Conservation (phyloP, 164 flowering plant genomes). For the Amborella trichopoda region DNA sequence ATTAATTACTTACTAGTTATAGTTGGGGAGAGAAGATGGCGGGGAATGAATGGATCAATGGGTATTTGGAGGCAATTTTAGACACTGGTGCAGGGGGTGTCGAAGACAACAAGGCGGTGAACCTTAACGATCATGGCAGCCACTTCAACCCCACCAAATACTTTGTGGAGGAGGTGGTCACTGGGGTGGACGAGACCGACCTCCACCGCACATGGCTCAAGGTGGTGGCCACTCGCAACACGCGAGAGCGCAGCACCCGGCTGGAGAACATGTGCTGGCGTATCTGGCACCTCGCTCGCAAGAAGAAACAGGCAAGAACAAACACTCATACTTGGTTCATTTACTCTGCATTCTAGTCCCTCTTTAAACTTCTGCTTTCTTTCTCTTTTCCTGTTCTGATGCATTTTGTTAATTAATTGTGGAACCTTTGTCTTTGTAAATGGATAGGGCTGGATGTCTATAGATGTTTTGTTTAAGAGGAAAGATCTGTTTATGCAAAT, state of each 20-base stretch:
- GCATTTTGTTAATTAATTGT: background rate
- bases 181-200: conserved; percentile 84
- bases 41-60: conserved; percentile 92
- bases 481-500: too few relatives aligned
- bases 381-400: background rate
- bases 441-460: too few relatives aligned
- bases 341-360: background rate
- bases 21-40: conserved; percentile 41
- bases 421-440: too few relatives aligned
- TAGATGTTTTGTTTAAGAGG: too few relatives aligned
- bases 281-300: conserved; percentile 91
- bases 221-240: conserved; percentile 90
- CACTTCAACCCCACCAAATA: conserved; percentile 83
- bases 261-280: conserved; percentile 99
- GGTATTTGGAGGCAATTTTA: conserved; percentile 80
- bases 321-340: background rate
- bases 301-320: conserved; percentile 56
- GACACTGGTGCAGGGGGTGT: conserved; percentile 46
- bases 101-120: conserved; percentile 26
- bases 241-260: conserved; percentile 70
- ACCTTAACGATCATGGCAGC: conserved; percentile 29
- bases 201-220: conserved; percentile 93
- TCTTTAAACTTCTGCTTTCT: background rate
- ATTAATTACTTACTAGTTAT: too few relatives aligned
- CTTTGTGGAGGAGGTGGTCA: conserved; percentile 85